phyloP scores from a whole-genome alignment of 2,329 filamentous ascomycete species.

The Helminthosporium solani region DNA sequence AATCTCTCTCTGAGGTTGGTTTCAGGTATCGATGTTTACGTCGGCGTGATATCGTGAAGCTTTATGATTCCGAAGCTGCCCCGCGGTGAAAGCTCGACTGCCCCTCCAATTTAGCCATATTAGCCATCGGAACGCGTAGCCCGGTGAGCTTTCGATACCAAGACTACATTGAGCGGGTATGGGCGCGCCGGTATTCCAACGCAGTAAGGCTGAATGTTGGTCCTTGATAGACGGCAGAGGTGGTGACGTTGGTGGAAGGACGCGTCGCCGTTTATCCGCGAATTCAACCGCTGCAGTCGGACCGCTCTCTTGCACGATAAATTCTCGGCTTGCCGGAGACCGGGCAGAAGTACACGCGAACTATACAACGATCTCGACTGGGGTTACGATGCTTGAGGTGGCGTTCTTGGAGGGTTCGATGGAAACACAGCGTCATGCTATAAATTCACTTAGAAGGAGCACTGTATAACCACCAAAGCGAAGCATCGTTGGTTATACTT shows the following conservation, averaged over 20 bases:
- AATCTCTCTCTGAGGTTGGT: background rate
- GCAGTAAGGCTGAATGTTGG: slow-evolving; percentile 14
- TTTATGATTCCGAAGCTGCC: slow-evolving; percentile 17
- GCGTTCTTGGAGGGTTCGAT: too few relatives aligned
- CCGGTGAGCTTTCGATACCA: slow-evolving; percentile 7
- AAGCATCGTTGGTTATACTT: too few relatives aligned
- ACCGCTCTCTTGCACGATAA: slow-evolving; percentile 11
- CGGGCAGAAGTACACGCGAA: background rate
- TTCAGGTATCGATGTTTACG: background rate
- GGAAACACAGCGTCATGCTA: too few relatives aligned
- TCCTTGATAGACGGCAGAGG: slow-evolving; percentile 8
- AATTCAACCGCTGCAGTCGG: slow-evolving; percentile 32
- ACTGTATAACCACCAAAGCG: too few relatives aligned
- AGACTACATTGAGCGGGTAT: slow-evolving; percentile 6
- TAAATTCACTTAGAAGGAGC: too few relatives aligned
- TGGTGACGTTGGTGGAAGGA: slow-evolving; percentile 7
- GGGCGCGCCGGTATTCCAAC: slow-evolving; percentile 7
- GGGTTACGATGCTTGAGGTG: too few relatives aligned
- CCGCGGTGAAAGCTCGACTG: slow-evolving; percentile 21
- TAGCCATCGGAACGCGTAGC: slow-evolving; percentile 36
- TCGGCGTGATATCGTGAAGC: slow-evolving; percentile 10
- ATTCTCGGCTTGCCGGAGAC: slow-evolving; percentile 26
- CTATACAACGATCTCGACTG: too few relatives aligned
- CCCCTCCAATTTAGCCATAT: slow-evolving; percentile 28
- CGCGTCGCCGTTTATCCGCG: slow-evolving; percentile 31